Evolutionary conservation across 2,329 filamentous ascomycete species (phyloP), one percentile per base, ranked within the genome.

Genomic region (Aspergillus terreus): DNA sequence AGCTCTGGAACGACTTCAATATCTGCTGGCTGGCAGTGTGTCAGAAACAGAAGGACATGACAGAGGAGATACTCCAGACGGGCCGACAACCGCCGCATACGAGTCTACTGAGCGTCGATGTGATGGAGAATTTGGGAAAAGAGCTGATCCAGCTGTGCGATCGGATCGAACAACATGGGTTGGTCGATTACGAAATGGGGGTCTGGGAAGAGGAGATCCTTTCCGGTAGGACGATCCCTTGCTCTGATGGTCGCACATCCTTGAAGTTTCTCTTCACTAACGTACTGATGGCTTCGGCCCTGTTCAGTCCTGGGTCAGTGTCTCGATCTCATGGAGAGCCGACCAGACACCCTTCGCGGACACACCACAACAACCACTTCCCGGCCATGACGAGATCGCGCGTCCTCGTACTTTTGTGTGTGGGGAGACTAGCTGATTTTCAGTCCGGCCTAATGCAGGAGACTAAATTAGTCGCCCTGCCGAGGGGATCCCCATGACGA

Each of bases 101-200:
- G 35, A 84, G 76, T 47, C 69, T 94, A 11, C 80, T 97, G 61
- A 81, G 82, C 30, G 78, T 82, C 58, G 85, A 87, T 2, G 81
- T 78, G 21, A 78, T 97, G 45, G 84, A 88, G 62, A 85, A 84
- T 59, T 86, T 97, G 82, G 90, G 89, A 11, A 86, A 87, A 49
- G 87, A 95, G 63, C 73, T 99, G 27, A 81, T 95, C 50, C 82
- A 85, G 46, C 78, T 96, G 46, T 95, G 92, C 67, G 91, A 97
- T 67, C 82, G 82, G 46, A 82, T 97, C 56, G 92, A 97, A 71
- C 86, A 87, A 59, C 86, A 95, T 66, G 94, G 94, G n/a, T 76
- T 99, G 44, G 90, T 99, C 10, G 94, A 99, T 73, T 99, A 97
- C 69, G 88, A 97, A 65, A 95, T 96, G 75, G 94, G 94, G 7